Percentiles rank a stretch among this genome's conserved stretches.
Conservation (phyloP, 805 yeast species). For the Lipomyces yamanashiensis region DNA sequence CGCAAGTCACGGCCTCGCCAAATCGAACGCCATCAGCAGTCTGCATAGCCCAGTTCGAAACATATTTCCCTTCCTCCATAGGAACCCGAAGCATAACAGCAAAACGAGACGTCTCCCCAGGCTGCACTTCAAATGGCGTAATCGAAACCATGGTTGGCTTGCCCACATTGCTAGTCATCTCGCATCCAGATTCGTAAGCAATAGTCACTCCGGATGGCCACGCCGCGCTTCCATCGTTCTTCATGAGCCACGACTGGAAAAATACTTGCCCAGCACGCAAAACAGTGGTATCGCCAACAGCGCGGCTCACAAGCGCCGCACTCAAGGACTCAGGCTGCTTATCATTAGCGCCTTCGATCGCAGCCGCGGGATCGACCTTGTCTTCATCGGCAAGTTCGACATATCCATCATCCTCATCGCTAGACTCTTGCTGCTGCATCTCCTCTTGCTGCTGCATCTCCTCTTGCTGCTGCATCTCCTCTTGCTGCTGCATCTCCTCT, state of each 20-base stretch:
- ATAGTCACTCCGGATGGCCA: slow-evolving; percentile 33
- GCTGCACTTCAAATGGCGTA: slow-evolving; percentile 19
- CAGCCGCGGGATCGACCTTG: neutral
- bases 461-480: neutral
- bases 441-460: neutral
- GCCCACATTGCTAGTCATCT: slow-evolving; percentile 14
- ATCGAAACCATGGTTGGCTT: slow-evolving; percentile 15
- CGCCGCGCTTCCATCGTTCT: slow-evolving; percentile 24
- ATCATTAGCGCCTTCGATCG: neutral
- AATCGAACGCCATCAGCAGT: slow-evolving; percentile 28
- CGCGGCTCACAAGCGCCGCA: slow-evolving; percentile 19
- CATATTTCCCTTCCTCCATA: slow-evolving; percentile 11
- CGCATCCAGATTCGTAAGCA: slow-evolving; percentile 23
- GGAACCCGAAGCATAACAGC: slow-evolving; percentile 32
- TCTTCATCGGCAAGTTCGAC: slow-evolving; percentile 8
- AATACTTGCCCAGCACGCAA: slow-evolving; percentile 27
- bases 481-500: neutral
- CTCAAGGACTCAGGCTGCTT: neutral
- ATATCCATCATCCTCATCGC: slow-evolving; percentile 7
- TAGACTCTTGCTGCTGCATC: too few relatives aligned
- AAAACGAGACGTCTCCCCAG: slow-evolving; percentile 31
- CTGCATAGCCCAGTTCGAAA: slow-evolving; percentile 27
- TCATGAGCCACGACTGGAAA: slow-evolving; percentile 34
- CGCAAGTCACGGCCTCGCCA: slow-evolving; percentile 32
- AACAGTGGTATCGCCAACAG: slow-evolving; percentile 17